Base-by-base conservation (phyloP, 495 filamentous ascomycete species). In the Astrothelium subdiscretum region DNA sequence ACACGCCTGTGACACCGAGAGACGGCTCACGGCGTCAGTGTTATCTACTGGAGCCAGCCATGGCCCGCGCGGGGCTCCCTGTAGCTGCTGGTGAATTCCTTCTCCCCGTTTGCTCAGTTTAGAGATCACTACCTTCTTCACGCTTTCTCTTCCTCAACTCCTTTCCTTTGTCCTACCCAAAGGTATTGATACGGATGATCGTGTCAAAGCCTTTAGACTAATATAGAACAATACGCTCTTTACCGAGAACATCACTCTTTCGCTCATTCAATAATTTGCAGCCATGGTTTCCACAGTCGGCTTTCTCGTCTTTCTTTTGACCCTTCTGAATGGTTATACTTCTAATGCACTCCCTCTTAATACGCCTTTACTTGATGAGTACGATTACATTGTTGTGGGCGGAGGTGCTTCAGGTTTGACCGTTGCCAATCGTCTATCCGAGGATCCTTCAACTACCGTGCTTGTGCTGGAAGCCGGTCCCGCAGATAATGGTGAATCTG, bases 381-480 rank as follows among this genome's bases (percentile, higher is more conserved):
- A 68, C 51, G 68, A 68, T 61, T 69, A 15, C 10, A 65, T 60
- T 60, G 66, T 70, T 31, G 66, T 54, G 48, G 69, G 69, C 27
- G 69, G 69, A 27, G 69, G 69, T 18, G 61, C 68, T 35, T 61
- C 67, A n/a, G 69, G 69, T 5, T 51, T 71, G 29, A 68, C 67
- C 8, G 59, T 71, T 2, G 69, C 69, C 1, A 67, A 66, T 38
- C 68, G 68, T 8, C 66, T 70, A 10, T 62, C 68, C 15, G 48
- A 54, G 24, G 48, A 54, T 20, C 29, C 48, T 54, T 54, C 35
- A 0, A 27, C 51, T 18, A 62, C 59, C 13, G 68, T 70, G 10
- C 67, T 70, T 20, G 32, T 70, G 0, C 62, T 70, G 31, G 68
- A 70, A 65, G 68, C 68, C 29, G 68, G 68, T 3, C 66, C 61